A percentile compares a stretch with the other conserved stretches of the same genome.
These are phyloP conservation scores for Apiosordaria backusii DNA, from an alignment of 495 filamentous ascomycete species.

Conservation along the genomic window DNA sequence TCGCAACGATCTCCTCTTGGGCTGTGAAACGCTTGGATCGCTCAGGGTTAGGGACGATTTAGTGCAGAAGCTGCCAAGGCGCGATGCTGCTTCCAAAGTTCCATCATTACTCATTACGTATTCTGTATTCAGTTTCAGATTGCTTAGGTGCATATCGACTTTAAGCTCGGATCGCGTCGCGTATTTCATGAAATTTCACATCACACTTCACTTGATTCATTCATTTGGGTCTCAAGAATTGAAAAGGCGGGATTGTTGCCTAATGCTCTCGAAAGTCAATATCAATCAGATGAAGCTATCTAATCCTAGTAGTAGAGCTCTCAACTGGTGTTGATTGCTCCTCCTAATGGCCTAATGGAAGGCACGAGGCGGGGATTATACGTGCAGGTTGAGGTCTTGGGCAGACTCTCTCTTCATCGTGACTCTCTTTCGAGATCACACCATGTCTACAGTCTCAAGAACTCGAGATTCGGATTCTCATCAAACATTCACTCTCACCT, in stretches of 20 bases:
- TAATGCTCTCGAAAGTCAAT: background rate
- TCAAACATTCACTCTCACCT: background rate
- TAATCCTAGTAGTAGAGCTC: background rate
- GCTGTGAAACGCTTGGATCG: background rate
- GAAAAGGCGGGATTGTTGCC: background rate
- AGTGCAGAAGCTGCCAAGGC: background rate
- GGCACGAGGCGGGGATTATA: background rate
- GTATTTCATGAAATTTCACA: conserved; percentile 5
- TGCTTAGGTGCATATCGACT: background rate
- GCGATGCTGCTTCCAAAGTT: background rate
- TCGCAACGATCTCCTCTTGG: background rate
- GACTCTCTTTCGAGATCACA: background rate
- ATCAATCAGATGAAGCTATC: background rate
- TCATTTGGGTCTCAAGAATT: background rate
- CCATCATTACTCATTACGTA: background rate
- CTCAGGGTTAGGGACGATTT: background rate
- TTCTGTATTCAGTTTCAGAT: background rate
- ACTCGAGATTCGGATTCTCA: background rate
- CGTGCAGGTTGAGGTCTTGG: background rate
- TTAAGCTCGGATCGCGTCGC: background rate
- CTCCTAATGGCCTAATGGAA: background rate
- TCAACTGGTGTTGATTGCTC: background rate
- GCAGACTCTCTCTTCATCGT: background rate
- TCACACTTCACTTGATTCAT: background rate
- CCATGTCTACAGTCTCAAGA: background rate